Conservation (phyloP, 2,329 filamentous ascomycete species). For the Ceratocystiopsis brevicomis region DNA sequence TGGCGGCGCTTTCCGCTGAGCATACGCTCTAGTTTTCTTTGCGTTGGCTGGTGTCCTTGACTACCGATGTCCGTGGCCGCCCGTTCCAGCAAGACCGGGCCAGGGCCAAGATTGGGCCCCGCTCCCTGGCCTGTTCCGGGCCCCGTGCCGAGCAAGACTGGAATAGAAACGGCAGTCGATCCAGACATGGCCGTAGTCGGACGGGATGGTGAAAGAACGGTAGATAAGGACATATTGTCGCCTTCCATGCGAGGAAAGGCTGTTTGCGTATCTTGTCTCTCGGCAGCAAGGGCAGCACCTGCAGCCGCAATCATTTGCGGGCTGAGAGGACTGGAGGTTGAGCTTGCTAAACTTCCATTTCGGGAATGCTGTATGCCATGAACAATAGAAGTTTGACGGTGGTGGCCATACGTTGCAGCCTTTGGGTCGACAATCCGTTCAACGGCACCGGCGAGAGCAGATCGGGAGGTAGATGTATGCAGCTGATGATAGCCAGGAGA, state of each 20-base stretch:
- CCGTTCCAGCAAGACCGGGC: conserved; percentile 4
- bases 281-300: conserved; percentile 33
- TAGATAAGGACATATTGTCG: not conserved
- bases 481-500: conserved; percentile 18
- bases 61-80: no score
- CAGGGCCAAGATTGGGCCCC: conserved; percentile 2
- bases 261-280: conserved; percentile 30
- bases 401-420: conserved; percentile 53
- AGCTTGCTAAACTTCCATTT: conserved; percentile 71
- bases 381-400: conserved; percentile 91
- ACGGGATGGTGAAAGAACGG: conserved; percentile 14
- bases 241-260: conserved; percentile 25
- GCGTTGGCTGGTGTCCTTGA: conserved; percentile 17
- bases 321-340: conserved; percentile 67
- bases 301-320: conserved; percentile 65
- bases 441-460: conserved; percentile 22
- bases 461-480: conserved; percentile 22
- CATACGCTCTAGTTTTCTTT: conserved; percentile 38
- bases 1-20: conserved; percentile 47
- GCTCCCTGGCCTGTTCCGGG: not conserved
- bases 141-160: not conserved
- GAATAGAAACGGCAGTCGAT: conserved; percentile 14
- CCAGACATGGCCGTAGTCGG: conserved; percentile 31
- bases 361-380: conserved; percentile 86
- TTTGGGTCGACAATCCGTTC: conserved; percentile 39